A percentile compares a stretch with the other conserved stretches of the same genome.
These are phyloP conservation scores for Penicillium desertorum DNA, from an alignment of 495 filamentous ascomycete species.

Conservation along the genomic window DNA sequence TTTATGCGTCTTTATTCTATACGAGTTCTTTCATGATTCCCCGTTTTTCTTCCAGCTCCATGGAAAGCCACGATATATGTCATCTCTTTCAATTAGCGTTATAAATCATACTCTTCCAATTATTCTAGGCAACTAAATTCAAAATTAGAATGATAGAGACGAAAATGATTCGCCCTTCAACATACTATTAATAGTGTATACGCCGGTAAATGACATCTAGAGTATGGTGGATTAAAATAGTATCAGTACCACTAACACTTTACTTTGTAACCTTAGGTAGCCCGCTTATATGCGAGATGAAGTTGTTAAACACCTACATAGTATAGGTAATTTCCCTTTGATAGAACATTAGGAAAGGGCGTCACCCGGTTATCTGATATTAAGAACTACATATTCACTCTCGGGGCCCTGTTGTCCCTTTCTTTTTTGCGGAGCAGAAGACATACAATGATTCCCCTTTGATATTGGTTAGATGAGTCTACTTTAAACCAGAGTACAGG, in stretches of 20 bases:
- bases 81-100: slow-evolving; percentile 10
- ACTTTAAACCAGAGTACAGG: not conserved
- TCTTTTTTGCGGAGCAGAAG: too few relatives aligned
- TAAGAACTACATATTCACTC: too few relatives aligned
- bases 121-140: not conserved
- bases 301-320: too few relatives aligned
- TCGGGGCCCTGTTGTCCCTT: too few relatives aligned
- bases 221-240: too few relatives aligned
- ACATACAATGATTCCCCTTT: too few relatives aligned
- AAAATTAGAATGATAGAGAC: not conserved
- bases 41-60: not conserved
- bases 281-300: not conserved
- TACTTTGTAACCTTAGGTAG: too few relatives aligned
- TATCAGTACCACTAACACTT: too few relatives aligned
- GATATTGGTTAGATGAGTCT: not conserved
- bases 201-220: too few relatives aligned
- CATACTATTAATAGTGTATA: not conserved
- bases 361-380: too few relatives aligned
- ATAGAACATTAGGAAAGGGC: too few relatives aligned
- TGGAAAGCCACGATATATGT: slow-evolving; percentile 4
- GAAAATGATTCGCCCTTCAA: not conserved
- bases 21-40: slow-evolving; percentile 18
- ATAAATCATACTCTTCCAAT: not conserved
- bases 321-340: not conserved
- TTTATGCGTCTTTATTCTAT: slow-evolving; percentile 1